Evolutionary conservation across 1,284 basidiomycete genomes (phyloP).

Genomic region (Waitea zeae): DNA sequence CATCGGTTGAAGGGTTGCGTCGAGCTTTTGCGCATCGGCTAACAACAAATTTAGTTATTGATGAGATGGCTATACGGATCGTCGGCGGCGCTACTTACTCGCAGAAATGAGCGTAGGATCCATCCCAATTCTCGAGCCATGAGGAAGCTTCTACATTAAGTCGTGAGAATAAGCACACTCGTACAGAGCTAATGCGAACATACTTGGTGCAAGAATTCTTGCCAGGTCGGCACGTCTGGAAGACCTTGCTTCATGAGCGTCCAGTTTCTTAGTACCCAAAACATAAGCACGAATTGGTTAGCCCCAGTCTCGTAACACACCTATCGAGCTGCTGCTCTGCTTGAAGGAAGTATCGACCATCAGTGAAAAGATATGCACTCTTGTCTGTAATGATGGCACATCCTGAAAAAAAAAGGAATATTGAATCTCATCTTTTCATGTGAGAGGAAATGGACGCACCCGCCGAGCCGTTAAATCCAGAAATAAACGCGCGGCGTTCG

Average conservation of each 20-base stretch:
- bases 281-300: slow-evolving; percentile 2
- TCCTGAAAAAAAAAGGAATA: slow-evolving; percentile 22
- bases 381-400: slow-evolving; percentile 66
- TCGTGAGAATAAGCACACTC: background rate
- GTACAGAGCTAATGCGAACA: slow-evolving; percentile 1
- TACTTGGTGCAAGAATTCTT: slow-evolving; percentile 67
- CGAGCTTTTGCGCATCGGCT: slow-evolving; percentile 45
- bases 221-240: slow-evolving; percentile 63
- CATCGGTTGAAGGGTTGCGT: slow-evolving; percentile 29
- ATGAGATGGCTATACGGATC: no score
- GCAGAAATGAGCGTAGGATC: slow-evolving; percentile 63
- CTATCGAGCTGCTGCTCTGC: slow-evolving; percentile 80
- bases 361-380: slow-evolving; percentile 73
- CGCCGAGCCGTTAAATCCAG: slow-evolving; percentile 87
- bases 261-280: slow-evolving; percentile 70
- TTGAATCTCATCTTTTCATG: background rate
- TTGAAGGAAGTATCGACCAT: slow-evolving; percentile 90
- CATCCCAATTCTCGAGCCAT: slow-evolving; percentile 56
- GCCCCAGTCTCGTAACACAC: no score
- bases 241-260: slow-evolving; percentile 84
- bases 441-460: slow-evolving; percentile 29
- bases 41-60: slow-evolving; percentile 3
- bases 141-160: slow-evolving; percentile 34
- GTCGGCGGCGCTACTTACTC: slow-evolving; percentile 16
- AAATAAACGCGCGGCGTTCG: slow-evolving; percentile 73